Evolutionary conservation across 2,329 filamentous ascomycete genomes (phyloP), one percentile per base, ranked within the genome.

Genomic region (Coniochaeta sp.): DNA sequence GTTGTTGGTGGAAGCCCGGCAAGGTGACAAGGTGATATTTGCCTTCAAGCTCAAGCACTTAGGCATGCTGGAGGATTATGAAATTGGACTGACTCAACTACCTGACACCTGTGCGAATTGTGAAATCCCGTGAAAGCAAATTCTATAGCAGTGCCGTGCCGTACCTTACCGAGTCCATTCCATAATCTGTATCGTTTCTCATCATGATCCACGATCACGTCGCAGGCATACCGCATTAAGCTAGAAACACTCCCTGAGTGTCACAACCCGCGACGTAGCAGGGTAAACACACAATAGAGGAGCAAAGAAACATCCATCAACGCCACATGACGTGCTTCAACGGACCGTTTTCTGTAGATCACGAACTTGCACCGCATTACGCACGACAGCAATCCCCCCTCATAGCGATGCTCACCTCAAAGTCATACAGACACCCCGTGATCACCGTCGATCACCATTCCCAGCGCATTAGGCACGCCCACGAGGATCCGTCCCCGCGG

Each of bases 401-500:
- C 30, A 5, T 32, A 32, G 30, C 5, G 30, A 32, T 10, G 4
- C n/a, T 52, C 26, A n/a, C 9, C n/a, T 52, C 47, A n/a, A 4
- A 24, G 5, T 52, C 47, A 52, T 4, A n/a, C 22, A 28, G 47
- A 26, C 30, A 30, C 22, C 26, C 14, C 54, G n/a, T 72, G 70
- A 44, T 71, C 71, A 1, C 81, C 82, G 63, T 85, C 81, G 17
- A 80, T 83, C n/a, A 84, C 74, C 82, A 86, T 85, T 3, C 83
- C 83, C 63, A 79, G 67, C 6, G 83, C 82, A 65, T 84, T 86
- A 4, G 83, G 82, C 59, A 85, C 79, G 7, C 83, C 83, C 26
- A 86, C 79, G 2, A 86, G 68, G 34, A 85, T 80, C 57, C 80
- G 81, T 2, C 82, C 82, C 36, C 77, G 75, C 0, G 83, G 83